phyloP scores from a whole-genome alignment of 345 rosid species.

The Turritis glabra region DNA sequence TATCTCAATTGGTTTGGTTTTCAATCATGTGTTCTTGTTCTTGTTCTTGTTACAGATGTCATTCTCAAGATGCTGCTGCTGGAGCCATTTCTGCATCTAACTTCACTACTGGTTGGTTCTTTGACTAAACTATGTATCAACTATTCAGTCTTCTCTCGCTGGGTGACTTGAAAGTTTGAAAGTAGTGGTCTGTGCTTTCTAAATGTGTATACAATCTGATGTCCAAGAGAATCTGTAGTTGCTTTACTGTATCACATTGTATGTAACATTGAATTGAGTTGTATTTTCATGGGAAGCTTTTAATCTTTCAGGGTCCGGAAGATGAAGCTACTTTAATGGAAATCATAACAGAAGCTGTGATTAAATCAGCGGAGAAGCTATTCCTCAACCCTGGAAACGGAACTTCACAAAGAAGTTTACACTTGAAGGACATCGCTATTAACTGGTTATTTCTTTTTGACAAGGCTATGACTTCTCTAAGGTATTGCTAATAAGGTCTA shows the following conservation, averaged over 20 bases:
- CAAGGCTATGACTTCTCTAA: constrained; percentile 45
- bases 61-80: constrained; percentile 59
- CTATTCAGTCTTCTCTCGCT: not conserved
- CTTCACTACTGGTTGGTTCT: constrained; percentile 55
- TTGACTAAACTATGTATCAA: constrained; percentile 14
- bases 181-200: not conserved
- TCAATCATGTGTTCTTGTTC: constrained; percentile 10
- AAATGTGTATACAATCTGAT: not conserved
- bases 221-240: not conserved
- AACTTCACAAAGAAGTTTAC: constrained; percentile 32
- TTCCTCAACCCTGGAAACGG: constrained; percentile 49
- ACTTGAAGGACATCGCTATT: constrained; percentile 55
- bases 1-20: constrained; percentile 1
- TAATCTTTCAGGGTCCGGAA: constrained; percentile 50
- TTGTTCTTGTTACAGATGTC: constrained; percentile 47
- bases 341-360: constrained; percentile 53
- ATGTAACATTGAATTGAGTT: not conserved
- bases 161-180: constrained; percentile 2
- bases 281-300: constrained; percentile 9
- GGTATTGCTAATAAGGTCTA: constrained; percentile 44
- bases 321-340: constrained; percentile 52
- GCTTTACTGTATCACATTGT: not conserved
- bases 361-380: constrained; percentile 44
- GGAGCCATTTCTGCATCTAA: constrained; percentile 58
- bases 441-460: constrained; percentile 59